Evolutionary conservation across 495 filamentous ascomycete species (phyloP).

Genomic region (Cladorrhinum samala): DNA sequence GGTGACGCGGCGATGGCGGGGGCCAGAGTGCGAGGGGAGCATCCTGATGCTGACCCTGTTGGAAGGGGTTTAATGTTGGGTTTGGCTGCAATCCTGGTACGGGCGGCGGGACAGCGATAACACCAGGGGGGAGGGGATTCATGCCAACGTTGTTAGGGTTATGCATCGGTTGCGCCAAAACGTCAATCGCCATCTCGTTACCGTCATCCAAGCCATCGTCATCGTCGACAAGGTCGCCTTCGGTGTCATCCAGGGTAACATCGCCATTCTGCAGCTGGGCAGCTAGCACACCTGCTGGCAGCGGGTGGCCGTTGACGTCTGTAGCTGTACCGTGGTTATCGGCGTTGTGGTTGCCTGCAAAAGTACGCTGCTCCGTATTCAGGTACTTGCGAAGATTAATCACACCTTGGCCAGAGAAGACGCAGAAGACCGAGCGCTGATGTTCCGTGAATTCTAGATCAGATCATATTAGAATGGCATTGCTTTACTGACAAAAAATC

Average conservation of each 20-base stretch:
- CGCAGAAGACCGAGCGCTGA: constrained; percentile 92
- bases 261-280: constrained; percentile 4
- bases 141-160: not conserved
- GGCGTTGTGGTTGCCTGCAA: constrained; percentile 18
- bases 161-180: not conserved
- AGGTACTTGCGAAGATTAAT: constrained; percentile 67
- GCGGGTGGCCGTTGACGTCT: constrained; percentile 4
- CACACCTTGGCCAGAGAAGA: constrained; percentile 89
- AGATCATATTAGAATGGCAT: not conserved
- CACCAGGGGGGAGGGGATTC: not conserved
- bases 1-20: too few relatives aligned
- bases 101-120: not conserved
- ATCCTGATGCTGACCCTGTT: not conserved
- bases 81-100: constrained; percentile 45
- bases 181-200: not conserved
- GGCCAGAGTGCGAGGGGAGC: not conserved
- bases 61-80: too few relatives aligned
- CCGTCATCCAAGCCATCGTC: constrained; percentile 5
- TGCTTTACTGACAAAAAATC: not conserved
- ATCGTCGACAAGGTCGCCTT: constrained; percentile 11
- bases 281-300: not conserved
- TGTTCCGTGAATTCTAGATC: constrained; percentile 85
- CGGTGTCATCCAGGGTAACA: constrained; percentile 7
- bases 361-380: constrained; percentile 45
- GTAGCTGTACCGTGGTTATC: not conserved